Evolutionary conservation across 139 green algal genomes (phyloP).

Genomic region (Volvox reticuliferus): DNA sequence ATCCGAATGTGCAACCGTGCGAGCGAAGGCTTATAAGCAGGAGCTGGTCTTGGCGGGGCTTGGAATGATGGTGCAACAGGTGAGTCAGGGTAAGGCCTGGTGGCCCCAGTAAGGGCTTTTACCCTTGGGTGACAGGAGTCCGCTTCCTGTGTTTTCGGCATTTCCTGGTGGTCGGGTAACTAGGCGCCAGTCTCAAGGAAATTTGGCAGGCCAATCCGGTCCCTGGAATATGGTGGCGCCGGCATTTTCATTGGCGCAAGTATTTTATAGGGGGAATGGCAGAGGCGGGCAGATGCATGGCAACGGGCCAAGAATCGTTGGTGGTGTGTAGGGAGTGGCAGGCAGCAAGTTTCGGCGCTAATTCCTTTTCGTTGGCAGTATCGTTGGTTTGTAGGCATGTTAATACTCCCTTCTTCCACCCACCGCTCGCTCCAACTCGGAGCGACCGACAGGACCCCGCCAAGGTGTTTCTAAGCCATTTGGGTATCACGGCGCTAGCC

Average conservation of each 20-base stretch:
- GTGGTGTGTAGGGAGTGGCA: background rate
- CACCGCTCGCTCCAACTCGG: background rate
- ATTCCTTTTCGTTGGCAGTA: background rate
- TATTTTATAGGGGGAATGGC: too few species aligned
- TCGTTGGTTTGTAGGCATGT: background rate
- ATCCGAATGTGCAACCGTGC: slow-evolving; percentile 30
- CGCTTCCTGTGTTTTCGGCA: too few species aligned
- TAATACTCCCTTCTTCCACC: background rate
- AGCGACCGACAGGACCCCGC: background rate
- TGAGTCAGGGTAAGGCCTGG: background rate
- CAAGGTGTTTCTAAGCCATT: background rate
- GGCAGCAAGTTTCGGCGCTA: background rate
- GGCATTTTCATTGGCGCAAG: background rate
- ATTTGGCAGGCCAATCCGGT: background rate
- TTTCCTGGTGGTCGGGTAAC: background rate
- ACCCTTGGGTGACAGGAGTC: too few species aligned
- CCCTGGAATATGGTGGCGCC: background rate
- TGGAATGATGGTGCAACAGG: slow-evolving; percentile 45
- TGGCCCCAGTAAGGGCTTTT: background rate
- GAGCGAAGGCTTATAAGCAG: slow-evolving; percentile 37
- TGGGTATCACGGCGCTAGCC: slow-evolving; percentile 31
- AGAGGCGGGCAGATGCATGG: background rate
- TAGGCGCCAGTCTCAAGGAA: background rate
- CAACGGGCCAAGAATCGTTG: background rate
- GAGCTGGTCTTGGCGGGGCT: slow-evolving; percentile 35